Evolutionary conservation across 495 filamentous ascomycete species (phyloP).

Genomic region (Apiosordaria backusii): DNA sequence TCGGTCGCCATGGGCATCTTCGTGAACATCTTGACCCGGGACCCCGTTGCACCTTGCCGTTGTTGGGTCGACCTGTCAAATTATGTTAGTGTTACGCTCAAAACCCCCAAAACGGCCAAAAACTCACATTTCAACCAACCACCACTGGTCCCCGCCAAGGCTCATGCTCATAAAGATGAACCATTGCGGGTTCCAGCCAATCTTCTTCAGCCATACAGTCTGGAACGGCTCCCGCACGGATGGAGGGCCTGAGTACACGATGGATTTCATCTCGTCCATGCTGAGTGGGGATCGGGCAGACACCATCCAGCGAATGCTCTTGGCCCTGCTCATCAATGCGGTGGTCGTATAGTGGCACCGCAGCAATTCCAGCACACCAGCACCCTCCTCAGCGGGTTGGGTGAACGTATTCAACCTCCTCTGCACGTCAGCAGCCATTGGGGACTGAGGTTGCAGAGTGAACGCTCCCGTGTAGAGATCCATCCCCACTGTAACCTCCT

Average conservation of each 20-base stretch:
- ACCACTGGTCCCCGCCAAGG: constrained; percentile 73
- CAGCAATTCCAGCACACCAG: constrained; percentile 51
- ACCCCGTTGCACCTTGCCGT: constrained; percentile 16
- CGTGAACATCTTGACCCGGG: constrained; percentile 31
- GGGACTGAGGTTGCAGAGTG: constrained; percentile 45
- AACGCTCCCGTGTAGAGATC: constrained; percentile 65
- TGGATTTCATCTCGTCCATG: constrained; percentile 54
- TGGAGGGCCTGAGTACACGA: constrained; percentile 47
- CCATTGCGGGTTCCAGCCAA: constrained; percentile 63
- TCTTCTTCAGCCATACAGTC: constrained; percentile 60
- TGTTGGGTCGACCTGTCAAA: not conserved
- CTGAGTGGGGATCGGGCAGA: constrained; percentile 49
- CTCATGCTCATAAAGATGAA: constrained; percentile 64
- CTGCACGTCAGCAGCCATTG: constrained; percentile 42
- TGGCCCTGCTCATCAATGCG: constrained; percentile 58
- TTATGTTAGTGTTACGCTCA: not conserved
- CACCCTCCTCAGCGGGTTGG: constrained; percentile 53
- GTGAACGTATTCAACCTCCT: constrained; percentile 49
- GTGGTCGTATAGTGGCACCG: constrained; percentile 57
- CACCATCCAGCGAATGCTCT: constrained; percentile 59
- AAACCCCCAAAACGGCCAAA: constrained; percentile 17
- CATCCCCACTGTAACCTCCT: constrained; percentile 58
- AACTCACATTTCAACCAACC: constrained; percentile 61
- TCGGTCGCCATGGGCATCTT: constrained; percentile 37
- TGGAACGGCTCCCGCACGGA: constrained; percentile 49